These are phyloP conservation scores for Mycena pura DNA, from an alignment of 768 basidiomycete genomes.

Conservation along the genomic window DNA sequence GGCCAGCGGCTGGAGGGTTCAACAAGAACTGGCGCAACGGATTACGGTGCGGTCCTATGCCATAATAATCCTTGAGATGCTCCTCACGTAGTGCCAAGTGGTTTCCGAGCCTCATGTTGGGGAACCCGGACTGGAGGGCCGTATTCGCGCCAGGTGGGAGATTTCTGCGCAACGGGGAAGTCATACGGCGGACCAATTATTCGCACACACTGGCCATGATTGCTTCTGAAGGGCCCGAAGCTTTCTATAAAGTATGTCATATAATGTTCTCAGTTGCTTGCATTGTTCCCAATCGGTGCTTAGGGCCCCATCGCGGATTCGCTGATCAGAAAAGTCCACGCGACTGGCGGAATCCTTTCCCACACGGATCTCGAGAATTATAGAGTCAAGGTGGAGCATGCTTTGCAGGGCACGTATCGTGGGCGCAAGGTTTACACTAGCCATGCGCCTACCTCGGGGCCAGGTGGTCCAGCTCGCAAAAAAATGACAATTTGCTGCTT, in stretches of 20 bases:
- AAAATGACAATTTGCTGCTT: not conserved
- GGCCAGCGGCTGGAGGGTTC: constrained; percentile 82
- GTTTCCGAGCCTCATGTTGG: constrained; percentile 63
- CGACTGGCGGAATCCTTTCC: constrained; percentile 82
- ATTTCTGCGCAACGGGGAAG: constrained; percentile 77
- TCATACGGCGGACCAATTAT: constrained; percentile 73
- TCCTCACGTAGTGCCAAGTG: constrained; percentile 36
- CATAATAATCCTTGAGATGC: constrained; percentile 1
- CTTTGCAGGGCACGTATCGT: constrained; percentile 79
- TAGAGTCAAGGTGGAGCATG: constrained; percentile 68
- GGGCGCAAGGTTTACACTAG: constrained; percentile 84
- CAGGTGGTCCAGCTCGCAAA: constrained; percentile 46
- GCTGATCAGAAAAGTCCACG: constrained; percentile 71
- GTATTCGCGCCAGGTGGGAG: constrained; percentile 83
- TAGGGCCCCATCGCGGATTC: constrained; percentile 85
- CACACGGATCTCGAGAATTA: constrained; percentile 78
- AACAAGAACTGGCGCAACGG: constrained; percentile 74
- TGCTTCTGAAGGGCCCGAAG: constrained; percentile 77
- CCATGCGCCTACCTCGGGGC: constrained; percentile 85
- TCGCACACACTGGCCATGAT: constrained; percentile 78
- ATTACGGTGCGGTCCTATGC: constrained; percentile 59
- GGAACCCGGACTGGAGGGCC: constrained; percentile 75
- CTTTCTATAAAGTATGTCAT: constrained; percentile 80
- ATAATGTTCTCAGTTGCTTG: constrained; percentile 19
- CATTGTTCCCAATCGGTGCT: constrained; percentile 17